Evolutionary conservation across 768 basidiomycete species (phyloP).

Genomic region (Mycena metata): DNA sequence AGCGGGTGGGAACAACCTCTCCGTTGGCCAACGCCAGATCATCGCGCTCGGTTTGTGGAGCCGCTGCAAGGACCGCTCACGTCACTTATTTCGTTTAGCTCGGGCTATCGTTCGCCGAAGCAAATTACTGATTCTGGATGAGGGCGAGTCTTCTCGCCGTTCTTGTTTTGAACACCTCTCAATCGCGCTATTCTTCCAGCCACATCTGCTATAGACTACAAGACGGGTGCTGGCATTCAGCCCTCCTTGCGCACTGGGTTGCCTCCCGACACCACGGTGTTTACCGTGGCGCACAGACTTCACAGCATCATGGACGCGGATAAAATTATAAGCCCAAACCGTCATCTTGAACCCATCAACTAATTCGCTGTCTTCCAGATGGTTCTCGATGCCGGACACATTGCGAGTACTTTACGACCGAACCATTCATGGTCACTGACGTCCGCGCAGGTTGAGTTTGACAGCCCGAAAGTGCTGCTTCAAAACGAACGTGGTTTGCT

Average conservation of each 20-base stretch:
- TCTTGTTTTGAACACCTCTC: neutral
- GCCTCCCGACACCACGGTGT: constrained; percentile 49
- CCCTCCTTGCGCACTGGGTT: constrained; percentile 52
- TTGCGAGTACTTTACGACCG: no score
- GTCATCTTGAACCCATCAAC: constrained; percentile 36
- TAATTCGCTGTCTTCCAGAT: constrained; percentile 41
- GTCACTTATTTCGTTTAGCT: neutral
- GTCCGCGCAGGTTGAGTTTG: no score
- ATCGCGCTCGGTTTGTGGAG: constrained; percentile 21
- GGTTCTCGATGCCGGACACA: constrained; percentile 54
- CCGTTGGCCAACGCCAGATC: constrained; percentile 30
- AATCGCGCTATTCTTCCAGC: constrained; percentile 33
- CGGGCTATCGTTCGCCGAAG: constrained; percentile 44
- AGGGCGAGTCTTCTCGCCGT: constrained; percentile 27
- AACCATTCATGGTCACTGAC: no score
- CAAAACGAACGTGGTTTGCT: no score
- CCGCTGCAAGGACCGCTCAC: no score
- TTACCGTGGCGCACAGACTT: constrained; percentile 45
- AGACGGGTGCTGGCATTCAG: constrained; percentile 60
- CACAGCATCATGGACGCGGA: constrained; percentile 49
- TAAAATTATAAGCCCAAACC: constrained; percentile 44
- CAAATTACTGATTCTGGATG: constrained; percentile 30
- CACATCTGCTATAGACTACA: constrained; percentile 39
- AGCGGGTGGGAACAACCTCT: constrained; percentile 25
- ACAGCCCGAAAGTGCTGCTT: no score